Evolutionary conservation across 2,329 filamentous ascomycete species (phyloP).

Genomic region (Calonectria leucothoes): DNA sequence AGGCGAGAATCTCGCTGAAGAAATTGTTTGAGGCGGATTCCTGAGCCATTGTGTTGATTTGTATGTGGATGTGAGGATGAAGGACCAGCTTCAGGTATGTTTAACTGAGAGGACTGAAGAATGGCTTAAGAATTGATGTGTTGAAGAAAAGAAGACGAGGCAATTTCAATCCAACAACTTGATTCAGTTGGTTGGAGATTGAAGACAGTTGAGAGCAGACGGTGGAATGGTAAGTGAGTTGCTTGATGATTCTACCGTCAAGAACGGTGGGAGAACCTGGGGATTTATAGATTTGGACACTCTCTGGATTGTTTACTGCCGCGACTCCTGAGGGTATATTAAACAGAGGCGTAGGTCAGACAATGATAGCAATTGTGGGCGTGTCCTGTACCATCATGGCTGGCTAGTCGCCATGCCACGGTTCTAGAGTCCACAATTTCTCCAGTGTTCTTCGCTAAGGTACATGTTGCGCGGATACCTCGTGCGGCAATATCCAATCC

Average conservation of each 20-base stretch:
- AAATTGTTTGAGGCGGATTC: conserved; percentile 36
- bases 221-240: conserved; percentile 31
- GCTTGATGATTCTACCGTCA: conserved; percentile 48
- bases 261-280: conserved; percentile 51
- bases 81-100: conserved; percentile 36
- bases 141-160: too few species aligned
- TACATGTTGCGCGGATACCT: not conserved
- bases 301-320: conserved; percentile 21
- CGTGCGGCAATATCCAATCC: conserved; percentile 28
- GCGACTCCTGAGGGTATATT: conserved; percentile 32
- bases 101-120: conserved; percentile 18
- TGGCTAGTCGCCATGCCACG: not conserved
- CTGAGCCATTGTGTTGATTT: conserved; percentile 36
- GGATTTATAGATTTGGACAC: conserved; percentile 47
- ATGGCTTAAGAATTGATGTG: too few species aligned
- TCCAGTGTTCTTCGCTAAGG: not conserved
- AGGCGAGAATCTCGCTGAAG: conserved; percentile 45
- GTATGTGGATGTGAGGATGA: conserved; percentile 13
- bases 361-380: conserved; percentile 15
- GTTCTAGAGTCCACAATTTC: conserved; percentile 1
- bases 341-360: conserved; percentile 16
- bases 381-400: not conserved
- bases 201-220: conserved; percentile 23
- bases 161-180: not conserved
- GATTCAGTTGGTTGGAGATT: not conserved